phyloP scores from a whole-genome alignment of 345 rosid species.

The Citrus sp. region DNA sequence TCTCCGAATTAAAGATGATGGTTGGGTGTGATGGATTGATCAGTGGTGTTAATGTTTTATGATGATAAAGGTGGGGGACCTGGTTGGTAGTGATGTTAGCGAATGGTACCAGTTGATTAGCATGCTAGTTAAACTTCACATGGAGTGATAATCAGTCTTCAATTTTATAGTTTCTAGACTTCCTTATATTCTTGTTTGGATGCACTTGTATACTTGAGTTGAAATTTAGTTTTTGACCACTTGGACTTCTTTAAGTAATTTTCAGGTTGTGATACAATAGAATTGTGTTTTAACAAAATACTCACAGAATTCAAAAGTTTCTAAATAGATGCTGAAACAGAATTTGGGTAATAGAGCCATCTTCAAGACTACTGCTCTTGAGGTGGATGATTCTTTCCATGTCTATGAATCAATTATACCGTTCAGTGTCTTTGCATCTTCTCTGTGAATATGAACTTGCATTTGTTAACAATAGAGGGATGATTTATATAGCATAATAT shows the following conservation, averaged over 20 bases:
- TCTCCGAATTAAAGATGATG: not conserved
- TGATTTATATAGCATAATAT: not conserved
- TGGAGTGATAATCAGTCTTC: not conserved
- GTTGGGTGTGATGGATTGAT: not conserved
- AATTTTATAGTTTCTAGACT: not conserved
- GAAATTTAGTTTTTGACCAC: no score
- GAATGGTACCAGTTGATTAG: not conserved
- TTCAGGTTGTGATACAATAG: no score
- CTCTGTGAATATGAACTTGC: not conserved
- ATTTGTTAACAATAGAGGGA: not conserved
- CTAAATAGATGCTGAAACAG: not conserved
- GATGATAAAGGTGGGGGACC: not conserved
- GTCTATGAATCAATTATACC: not conserved
- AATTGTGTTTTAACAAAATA: no score
- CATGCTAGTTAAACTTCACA: not conserved
- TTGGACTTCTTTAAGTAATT: no score
- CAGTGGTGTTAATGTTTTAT: not conserved
- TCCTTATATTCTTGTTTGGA: not conserved
- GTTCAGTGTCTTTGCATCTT: not conserved
- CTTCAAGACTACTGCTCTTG: not conserved
- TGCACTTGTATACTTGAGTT: not conserved
- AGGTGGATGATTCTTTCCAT: not conserved
- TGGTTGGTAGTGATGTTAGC: not conserved
- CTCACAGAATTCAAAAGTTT: not conserved
- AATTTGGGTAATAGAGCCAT: not conserved